Percentiles rank a stretch among this genome's conserved stretches.
Evolutionary conservation across 2,329 filamentous ascomycete species (phyloP).

Genomic region (Cladosporium sp.): DNA sequence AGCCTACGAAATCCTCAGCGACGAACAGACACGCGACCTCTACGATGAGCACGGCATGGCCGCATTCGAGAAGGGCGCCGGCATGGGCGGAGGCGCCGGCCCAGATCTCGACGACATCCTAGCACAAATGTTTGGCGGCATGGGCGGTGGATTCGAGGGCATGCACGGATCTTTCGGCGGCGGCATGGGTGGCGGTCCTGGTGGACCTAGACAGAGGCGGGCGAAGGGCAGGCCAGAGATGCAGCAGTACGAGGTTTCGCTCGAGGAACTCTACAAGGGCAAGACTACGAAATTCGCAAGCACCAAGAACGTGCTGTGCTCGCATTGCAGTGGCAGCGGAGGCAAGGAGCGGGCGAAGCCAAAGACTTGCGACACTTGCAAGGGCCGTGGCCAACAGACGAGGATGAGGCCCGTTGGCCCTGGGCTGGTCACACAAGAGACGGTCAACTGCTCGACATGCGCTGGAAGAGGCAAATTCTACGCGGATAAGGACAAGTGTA

Average conservation of each 20-base stretch:
- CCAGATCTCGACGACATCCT: conserved; percentile 90
- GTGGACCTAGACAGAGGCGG: conserved; percentile 34
- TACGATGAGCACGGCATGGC: conserved; percentile 96
- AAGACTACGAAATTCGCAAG: conserved; percentile 96
- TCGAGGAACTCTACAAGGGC: conserved; percentile 97
- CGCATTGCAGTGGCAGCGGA: conserved; percentile 79
- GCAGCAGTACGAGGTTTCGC: conserved; percentile 81
- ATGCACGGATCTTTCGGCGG: conserved; percentile 38
- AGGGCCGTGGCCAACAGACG: conserved; percentile 70
- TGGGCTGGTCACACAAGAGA: conserved; percentile 76
- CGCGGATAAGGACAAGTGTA: conserved; percentile 96
- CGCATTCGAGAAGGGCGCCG: conserved; percentile 77
- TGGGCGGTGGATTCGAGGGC: conserved; percentile 50
- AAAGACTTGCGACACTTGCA: conserved; percentile 77
- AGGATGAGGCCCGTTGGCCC: conserved; percentile 80
- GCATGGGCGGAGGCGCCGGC: conserved; percentile 63
- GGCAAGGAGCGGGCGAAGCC: conserved; percentile 89
- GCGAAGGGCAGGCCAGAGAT: conserved; percentile 76
- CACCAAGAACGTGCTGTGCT: conserved; percentile 89
- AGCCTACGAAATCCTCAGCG: conserved; percentile 95
- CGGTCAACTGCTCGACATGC: conserved; percentile 77
- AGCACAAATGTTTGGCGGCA: conserved; percentile 76
- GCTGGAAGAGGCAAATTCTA: conserved; percentile 79
- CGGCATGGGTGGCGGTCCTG: conserved; percentile 31
- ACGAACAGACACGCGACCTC: conserved; percentile 86